Evolutionary conservation across 805 yeast genomes (phyloP), one percentile per base, ranked within the genome.

Genomic region (Komagataella mondaviorum): DNA sequence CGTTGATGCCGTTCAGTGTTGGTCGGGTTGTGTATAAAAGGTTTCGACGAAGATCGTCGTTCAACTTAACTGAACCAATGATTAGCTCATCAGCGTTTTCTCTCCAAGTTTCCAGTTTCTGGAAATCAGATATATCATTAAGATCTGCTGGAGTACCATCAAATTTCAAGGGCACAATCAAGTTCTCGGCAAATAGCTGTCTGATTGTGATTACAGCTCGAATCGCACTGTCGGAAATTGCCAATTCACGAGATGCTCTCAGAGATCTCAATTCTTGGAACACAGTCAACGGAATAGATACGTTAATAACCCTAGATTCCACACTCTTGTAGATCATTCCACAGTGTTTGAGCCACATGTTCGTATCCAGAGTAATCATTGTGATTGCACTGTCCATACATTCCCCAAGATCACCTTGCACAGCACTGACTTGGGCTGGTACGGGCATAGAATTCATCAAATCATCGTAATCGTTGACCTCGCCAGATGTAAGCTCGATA

Each of bases 321-420:
- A 83, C 75, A 57, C 87, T 78, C 61, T 85, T 85, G 66, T 74
- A 85, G 18, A 85, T 71, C 54, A 83, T 73, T 1, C 91, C 95
- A 62, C 89, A 84, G 59, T 84, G 90, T 58, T 85, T 83, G 55
- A 85, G 67, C 90, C 91, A 85, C 52, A 84, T 78, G 56, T 86
- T 85, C 1, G 93, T 85, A 64, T 85, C 95, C 52, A 85, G 68
- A 0, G 87, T 77, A 51, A 84, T 72, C 57, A 72, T 73, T 0
- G 87, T 80, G 20, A 77, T 60, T 16, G 73, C 62, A 10, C 77
- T 73, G 61, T 81, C 85, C 73, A 81, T 78, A 46, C 72, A 65
- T 48, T 74, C 76, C 4, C 83, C 81, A 44, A 80, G 63, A 59
- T 79, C 71, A 6, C 85, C 85, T 48, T 64, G 54, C 48, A 62